These are phyloP conservation scores for Saturnispora diversa DNA, from an alignment of 805 yeast genomes.

Conservation along the genomic window DNA sequence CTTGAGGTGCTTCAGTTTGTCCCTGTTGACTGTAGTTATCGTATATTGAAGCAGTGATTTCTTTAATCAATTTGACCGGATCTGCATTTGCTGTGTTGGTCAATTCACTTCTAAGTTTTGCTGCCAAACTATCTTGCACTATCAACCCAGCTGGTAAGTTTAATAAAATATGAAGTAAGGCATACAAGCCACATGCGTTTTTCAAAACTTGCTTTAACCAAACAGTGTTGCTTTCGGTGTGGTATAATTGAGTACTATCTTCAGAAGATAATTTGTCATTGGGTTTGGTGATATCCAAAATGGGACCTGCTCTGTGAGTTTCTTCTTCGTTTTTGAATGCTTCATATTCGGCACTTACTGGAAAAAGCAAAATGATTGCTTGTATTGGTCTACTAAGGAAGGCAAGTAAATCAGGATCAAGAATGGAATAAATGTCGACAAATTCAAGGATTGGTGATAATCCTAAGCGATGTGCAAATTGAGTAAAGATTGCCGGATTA, in stretches of 20 bases:
- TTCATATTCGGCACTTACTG: slow-evolving; percentile 61
- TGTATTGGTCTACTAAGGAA: slow-evolving; percentile 76
- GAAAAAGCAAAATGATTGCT: slow-evolving; percentile 75
- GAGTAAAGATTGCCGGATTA: slow-evolving; percentile 75
- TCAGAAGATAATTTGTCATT: background rate
- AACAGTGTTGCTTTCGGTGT: slow-evolving; percentile 28
- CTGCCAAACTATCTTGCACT: slow-evolving; percentile 29
- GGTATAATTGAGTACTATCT: background rate
- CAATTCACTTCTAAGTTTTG: slow-evolving; percentile 21
- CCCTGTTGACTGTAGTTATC: slow-evolving; percentile 44
- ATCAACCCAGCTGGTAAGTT: slow-evolving; percentile 41
- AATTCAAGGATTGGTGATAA: slow-evolving; percentile 52
- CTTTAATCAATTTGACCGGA: slow-evolving; percentile 19
- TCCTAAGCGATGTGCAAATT: slow-evolving; percentile 62
- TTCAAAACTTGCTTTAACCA: slow-evolving; percentile 84
- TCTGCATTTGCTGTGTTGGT: slow-evolving; percentile 19
- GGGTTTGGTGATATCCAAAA: background rate
- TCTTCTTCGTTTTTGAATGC: slow-evolving; percentile 32
- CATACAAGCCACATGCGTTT: slow-evolving; percentile 92
- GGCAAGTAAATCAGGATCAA: slow-evolving; percentile 71
- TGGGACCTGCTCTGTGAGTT: slow-evolving; percentile 10
- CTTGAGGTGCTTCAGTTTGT: slow-evolving; percentile 59
- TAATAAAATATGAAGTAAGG: slow-evolving; percentile 55
- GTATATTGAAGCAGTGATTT: slow-evolving; percentile 29
- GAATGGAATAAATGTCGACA: slow-evolving; percentile 77